A percentile compares a stretch with the other conserved stretches of the same genome.
Evolutionary conservation across 371 early-diverging fungal genomes (phyloP).

Genomic region (Zancudomyces culisetae): DNA sequence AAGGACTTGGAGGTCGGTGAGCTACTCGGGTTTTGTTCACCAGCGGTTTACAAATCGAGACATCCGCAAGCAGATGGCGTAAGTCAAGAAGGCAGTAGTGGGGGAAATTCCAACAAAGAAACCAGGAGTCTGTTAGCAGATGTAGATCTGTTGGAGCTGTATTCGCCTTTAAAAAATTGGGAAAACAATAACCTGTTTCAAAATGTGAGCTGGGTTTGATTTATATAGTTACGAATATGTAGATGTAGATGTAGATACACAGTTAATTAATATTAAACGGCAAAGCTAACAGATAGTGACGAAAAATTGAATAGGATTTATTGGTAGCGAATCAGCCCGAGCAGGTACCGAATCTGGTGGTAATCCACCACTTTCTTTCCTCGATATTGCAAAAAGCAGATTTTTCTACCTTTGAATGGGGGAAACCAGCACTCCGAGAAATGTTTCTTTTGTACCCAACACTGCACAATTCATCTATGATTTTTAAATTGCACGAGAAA

Average conservation of each 20-base stretch:
- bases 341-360: no score
- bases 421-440: background rate
- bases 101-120: background rate
- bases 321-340: no score
- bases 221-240: conserved; percentile 1
- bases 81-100: background rate
- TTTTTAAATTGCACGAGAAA: conserved; percentile 1
- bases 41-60: background rate
- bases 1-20: background rate
- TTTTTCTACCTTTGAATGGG: conserved; percentile 3
- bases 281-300: no score
- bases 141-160: background rate
- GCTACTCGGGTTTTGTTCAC: background rate
- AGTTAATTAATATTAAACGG: no score
- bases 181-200: background rate
- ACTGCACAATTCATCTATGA: conserved; percentile 1
- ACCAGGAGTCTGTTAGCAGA: background rate
- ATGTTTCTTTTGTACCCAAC: background rate
- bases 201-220: background rate
- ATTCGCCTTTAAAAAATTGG: background rate
- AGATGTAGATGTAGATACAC: no score
- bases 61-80: background rate
- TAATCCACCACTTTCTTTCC: no score
- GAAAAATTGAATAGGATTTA: no score
- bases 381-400: background rate